Percentiles rank a stretch among this genome's conserved stretches.
Evolutionary conservation across 345 rosid genomes (phyloP).

Genomic region (Citrus reticulata): DNA sequence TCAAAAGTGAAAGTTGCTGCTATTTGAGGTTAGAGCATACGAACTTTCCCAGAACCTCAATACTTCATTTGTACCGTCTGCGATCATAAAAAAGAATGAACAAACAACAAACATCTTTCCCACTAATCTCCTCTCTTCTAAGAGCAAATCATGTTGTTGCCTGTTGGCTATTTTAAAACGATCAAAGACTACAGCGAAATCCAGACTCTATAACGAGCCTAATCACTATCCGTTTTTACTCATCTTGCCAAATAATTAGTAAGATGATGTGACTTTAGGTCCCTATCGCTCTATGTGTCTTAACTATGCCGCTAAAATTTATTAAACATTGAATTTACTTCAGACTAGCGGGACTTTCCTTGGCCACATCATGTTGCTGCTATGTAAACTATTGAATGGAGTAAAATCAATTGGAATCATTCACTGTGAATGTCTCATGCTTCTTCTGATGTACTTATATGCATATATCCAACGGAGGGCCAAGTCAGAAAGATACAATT

Average conservation of each 20-base stretch:
- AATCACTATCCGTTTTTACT: background rate
- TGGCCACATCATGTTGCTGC: background rate
- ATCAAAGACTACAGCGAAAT: background rate
- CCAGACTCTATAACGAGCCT: background rate
- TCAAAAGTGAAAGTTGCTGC: background rate
- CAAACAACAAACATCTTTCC: conserved; percentile 9
- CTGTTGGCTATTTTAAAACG: background rate
- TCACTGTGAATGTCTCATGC: background rate
- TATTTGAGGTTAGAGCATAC: background rate
- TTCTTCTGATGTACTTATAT: conserved; percentile 1
- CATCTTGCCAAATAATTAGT: background rate
- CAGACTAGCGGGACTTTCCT: background rate
- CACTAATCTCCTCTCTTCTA: background rate
- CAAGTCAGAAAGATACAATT: conserved; percentile 11
- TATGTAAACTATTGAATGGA: background rate
- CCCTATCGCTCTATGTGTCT: too few species aligned
- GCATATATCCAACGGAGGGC: background rate
- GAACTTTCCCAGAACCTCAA: background rate
- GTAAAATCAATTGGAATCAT: background rate
- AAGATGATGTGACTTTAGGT: background rate
- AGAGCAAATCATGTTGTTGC: background rate
- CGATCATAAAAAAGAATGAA: conserved; percentile 7
- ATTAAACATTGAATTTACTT: background rate
- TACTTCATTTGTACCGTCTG: background rate
- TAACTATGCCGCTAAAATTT: background rate